Evolutionary conservation across 306 rosid species (phyloP).

Genomic region (Gastrolobium villosum): DNA sequence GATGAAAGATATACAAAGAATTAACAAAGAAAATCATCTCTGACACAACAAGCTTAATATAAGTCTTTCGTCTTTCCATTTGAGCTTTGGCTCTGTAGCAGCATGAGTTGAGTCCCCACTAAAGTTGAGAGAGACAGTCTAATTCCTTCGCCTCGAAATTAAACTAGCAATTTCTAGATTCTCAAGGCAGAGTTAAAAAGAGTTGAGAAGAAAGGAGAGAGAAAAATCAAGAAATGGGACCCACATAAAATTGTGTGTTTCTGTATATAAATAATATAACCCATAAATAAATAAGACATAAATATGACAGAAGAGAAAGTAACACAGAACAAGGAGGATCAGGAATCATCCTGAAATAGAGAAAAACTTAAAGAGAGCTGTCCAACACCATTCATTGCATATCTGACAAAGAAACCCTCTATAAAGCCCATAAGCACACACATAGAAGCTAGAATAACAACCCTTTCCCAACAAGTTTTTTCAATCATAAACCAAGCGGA

Average conservation of each 20-base stretch:
- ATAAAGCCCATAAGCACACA: background rate
- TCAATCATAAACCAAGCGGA: slow-evolving; percentile 5
- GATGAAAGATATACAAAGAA: slow-evolving; percentile 28
- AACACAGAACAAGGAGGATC: slow-evolving; percentile 10
- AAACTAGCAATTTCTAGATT: slow-evolving; percentile 6
- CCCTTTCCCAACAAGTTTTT: background rate
- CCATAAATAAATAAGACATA: background rate
- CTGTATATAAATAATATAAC: background rate
- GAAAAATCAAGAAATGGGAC: no score
- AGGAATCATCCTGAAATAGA: background rate
- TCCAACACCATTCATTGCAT: slow-evolving; percentile 1
- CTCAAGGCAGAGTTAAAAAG: background rate
- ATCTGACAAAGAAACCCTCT: slow-evolving; percentile 10
- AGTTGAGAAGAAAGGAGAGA: no score
- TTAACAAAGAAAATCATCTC: background rate
- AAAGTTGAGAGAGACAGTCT: slow-evolving; percentile 10
- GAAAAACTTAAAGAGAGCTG: background rate
- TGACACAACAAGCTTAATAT: background rate
- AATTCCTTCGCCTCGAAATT: background rate
- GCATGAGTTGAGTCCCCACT: background rate
- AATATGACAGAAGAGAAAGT: background rate
- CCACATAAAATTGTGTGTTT: no score
- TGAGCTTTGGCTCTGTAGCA: background rate
- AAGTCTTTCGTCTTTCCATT: background rate
- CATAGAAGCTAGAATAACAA: slow-evolving; percentile 9